These are phyloP conservation scores for Heritiera littoralis DNA, from an alignment of 345 rosid species.

Conservation along the genomic window DNA sequence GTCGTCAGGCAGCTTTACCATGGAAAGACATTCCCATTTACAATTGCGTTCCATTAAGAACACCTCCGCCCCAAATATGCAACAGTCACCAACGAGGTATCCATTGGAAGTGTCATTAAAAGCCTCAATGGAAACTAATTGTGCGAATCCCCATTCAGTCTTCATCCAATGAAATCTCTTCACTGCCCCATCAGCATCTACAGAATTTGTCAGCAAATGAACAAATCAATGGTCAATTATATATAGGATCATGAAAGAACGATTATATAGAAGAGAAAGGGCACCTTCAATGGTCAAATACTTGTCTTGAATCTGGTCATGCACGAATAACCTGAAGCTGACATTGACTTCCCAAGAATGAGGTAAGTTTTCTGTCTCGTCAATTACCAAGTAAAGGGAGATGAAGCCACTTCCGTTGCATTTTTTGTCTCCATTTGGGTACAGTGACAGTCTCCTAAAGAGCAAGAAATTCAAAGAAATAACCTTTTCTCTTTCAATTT, in stretches of 20 bases:
- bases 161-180: conserved; percentile 26
- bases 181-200: conserved; percentile 31
- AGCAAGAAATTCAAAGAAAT: neutral
- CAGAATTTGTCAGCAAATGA: neutral
- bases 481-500: neutral
- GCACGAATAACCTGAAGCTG: conserved; percentile 20
- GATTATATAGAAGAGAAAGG: neutral
- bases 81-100: conserved; percentile 22
- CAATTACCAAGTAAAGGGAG: conserved; percentile 22
- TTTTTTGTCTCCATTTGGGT: conserved; percentile 36
- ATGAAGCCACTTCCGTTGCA: conserved; percentile 32
- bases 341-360: conserved; percentile 23
- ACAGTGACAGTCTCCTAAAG: conserved; percentile 38
- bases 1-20: conserved; percentile 28
- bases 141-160: conserved; percentile 35
- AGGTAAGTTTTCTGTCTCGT: neutral
- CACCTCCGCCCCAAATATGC: conserved; percentile 47
- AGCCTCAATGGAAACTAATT: conserved; percentile 27
- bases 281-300: conserved; percentile 27
- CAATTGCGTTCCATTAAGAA: conserved; percentile 17
- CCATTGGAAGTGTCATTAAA: conserved; percentile 33
- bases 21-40: conserved; percentile 28
- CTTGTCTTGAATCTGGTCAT: conserved; percentile 19
- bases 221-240: neutral
- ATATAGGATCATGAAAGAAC: neutral